Evolutionary conservation across 371 early-diverging fungal species (phyloP), one percentile per base, ranked within the genome.

Genomic region (Sanchytrium tribonematis): DNA sequence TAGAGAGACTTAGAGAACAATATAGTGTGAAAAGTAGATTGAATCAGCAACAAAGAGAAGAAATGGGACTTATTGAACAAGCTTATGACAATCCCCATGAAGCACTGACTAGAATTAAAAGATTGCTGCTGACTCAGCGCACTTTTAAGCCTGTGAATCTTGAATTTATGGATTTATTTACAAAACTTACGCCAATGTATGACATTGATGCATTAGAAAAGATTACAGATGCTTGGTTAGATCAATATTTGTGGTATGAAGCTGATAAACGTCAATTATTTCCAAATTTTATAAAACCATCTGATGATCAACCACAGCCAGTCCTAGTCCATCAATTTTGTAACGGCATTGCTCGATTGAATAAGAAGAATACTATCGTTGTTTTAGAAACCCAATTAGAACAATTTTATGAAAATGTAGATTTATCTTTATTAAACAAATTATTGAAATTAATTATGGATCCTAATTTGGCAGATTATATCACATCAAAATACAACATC

Each of bases 81-180:
- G 97, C 96, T 0, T 93, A 95, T 74, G 96, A 96, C 74, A 91
- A 91, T 71, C 95, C 97, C 28, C 93, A 93, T 77, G 91, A 91
- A 77, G 88, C 90, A 0, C 81, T 98, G 31, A 84, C 85, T 48
- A 84, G 95, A 71, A 94, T 98, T 75, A 97, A 98, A 77, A 89
- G 97, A 73, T 78, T 93, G 30, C 73, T 98, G 72, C 79, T 98
- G 69, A 97, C 97, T 2, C 97, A 97, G 77, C 85, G 98, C 71
- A 93, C 97, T 0, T 98, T 98, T 83, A 97, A 96, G 79, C 97
- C 97, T 80, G 93, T 96, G 16, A 93, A 92, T n/a, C 91, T 97
- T 74, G 92, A 94, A 79, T 94, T 97, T 74, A 93, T 93, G 93
- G 96, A 97, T 81, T 81, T 90, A 70, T 97, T 92, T 78, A 86